Evolutionary conservation across 345 rosid genomes (phyloP), one percentile per base, ranked within the genome.

Genomic region (Triadica sebifera): DNA sequence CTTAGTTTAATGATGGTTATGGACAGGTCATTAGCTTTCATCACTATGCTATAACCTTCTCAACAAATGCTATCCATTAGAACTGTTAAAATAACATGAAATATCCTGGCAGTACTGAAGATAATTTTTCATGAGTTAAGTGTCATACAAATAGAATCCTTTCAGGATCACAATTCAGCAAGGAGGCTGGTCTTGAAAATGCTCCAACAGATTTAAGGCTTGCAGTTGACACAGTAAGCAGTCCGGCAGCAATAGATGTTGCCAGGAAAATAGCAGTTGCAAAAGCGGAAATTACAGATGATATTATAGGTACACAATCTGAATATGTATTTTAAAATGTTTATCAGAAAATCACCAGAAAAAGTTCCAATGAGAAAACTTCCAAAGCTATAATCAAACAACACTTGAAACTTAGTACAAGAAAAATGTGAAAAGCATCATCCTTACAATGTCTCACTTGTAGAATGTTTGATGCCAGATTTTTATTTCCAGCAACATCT

Each of bases 401-500:
- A 5, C 0, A 49, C 20, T 64, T 13, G 22, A 63, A 29, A 22
- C 9, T 63, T 19, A 41, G 38, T 62, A 38, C 19, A 59, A 77
- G 41, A 12, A 63, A 58, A 51, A 41, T 39, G 50, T 7, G n/a
- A 19, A 34, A 49, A 66, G 51, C 43, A 11, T 25, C 11, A 55
- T 66, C 19, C 95, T 91, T 86, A 89, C 98, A 89, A 59, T 87
- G 97, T 74, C 82, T 88, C 78, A 92, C 95, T 85, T 82, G 86
- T 62, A 94, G 86, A 79, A 87, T 72, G 69, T 94, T 87, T 25
- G 97, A 94, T 51, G 93, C 84, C 15, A 86, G 76, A 75, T 92
- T 94, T 68, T 78, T 86, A 83, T 94, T 94, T 76, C 97, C 98
- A 12, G 97, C 90, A 37, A 94, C 89, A 87, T 94, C 97, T 53